Percentiles rank a stretch among this genome's conserved stretches.
Evolutionary conservation across 2,329 filamentous ascomycete species (phyloP).

Genomic region (Blastomyces gilchristii): DNA sequence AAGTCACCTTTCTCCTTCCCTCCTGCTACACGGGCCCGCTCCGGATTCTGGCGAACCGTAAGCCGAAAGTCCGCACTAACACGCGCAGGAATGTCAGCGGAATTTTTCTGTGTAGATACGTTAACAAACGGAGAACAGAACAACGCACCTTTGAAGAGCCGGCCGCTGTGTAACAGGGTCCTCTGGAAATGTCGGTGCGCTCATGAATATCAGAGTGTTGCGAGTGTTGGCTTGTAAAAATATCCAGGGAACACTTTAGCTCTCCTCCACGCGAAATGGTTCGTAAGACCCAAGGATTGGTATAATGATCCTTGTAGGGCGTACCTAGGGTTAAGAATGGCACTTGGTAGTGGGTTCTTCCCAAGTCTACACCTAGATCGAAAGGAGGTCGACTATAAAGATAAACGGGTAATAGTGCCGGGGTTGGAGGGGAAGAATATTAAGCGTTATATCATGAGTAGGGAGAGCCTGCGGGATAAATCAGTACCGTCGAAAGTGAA

Average conservation of each 20-base stretch:
- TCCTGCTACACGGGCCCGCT: slow-evolving; percentile 56
- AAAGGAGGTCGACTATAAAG: slow-evolving; percentile 8
- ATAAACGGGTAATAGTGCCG: slow-evolving; percentile 18
- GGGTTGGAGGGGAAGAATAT: slow-evolving; percentile 10
- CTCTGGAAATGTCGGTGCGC: slow-evolving; percentile 33
- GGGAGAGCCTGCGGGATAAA: slow-evolving; percentile 16
- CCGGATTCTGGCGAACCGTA: slow-evolving; percentile 55
- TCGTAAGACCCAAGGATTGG: slow-evolving; percentile 10
- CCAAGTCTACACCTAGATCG: background rate
- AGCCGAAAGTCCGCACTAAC: slow-evolving; percentile 44
- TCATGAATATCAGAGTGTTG: slow-evolving; percentile 31
- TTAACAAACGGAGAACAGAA: slow-evolving; percentile 12
- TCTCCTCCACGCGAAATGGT: slow-evolving; percentile 12
- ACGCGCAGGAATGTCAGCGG: slow-evolving; percentile 8
- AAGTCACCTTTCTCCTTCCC: slow-evolving; percentile 62
- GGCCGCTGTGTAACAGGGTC: slow-evolving; percentile 30
- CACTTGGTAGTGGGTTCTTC: background rate
- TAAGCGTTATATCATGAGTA: slow-evolving; percentile 18
- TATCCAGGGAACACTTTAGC: slow-evolving; percentile 9
- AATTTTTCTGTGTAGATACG: slow-evolving; percentile 6
- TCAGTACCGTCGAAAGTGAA: slow-evolving; percentile 8
- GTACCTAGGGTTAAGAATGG: slow-evolving; percentile 8
- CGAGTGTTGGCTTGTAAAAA: slow-evolving; percentile 11
- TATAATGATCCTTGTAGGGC: slow-evolving; percentile 15
- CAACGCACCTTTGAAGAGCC: slow-evolving; percentile 32